Evolutionary conservation across 345 rosid species (phyloP).

Genomic region (Noccaea caerulescens): DNA sequence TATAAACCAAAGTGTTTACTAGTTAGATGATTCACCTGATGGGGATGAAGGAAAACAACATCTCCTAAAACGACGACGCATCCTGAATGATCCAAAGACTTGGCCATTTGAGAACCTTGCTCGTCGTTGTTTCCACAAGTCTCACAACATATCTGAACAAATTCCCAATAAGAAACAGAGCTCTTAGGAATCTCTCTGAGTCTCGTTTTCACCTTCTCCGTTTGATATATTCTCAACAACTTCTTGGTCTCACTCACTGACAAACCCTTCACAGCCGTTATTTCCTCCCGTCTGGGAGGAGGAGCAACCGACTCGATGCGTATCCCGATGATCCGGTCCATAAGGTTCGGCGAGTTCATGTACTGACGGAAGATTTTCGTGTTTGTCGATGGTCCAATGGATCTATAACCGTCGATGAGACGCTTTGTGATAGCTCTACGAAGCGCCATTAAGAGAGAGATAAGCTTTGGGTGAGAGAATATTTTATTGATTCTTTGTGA

Average conservation of each 20-base stretch:
- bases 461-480: conserved; percentile 24
- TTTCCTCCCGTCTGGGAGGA: conserved; percentile 17
- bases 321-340: conserved; percentile 33
- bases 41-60: conserved; percentile 71
- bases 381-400: not conserved
- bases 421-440: conserved; percentile 52
- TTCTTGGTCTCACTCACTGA: conserved; percentile 62
- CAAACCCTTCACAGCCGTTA: conserved; percentile 39
- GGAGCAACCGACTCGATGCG: conserved; percentile 33
- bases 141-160: conserved; percentile 54
- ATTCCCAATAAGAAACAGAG: conserved; percentile 58
- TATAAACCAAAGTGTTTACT: not conserved
- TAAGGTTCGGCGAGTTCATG: conserved; percentile 47
- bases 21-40: conserved; percentile 55
- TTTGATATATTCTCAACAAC: conserved; percentile 58
- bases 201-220: conserved; percentile 63
- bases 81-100: conserved; percentile 65
- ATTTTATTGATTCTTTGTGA: conserved; percentile 19
- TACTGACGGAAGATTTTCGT: conserved; percentile 45
- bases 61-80: conserved; percentile 77
- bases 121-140: conserved; percentile 56
- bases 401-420: conserved; percentile 37
- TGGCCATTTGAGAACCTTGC: conserved; percentile 60
- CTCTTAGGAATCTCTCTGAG: conserved; percentile 54
- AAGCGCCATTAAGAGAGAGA: conserved; percentile 54